A percentile compares a stretch with the other conserved stretches of the same genome.
These are phyloP conservation scores for Yamadazyma songkhlaensis DNA, from an alignment of 1,139 yeast species.

Conservation along the genomic window DNA sequence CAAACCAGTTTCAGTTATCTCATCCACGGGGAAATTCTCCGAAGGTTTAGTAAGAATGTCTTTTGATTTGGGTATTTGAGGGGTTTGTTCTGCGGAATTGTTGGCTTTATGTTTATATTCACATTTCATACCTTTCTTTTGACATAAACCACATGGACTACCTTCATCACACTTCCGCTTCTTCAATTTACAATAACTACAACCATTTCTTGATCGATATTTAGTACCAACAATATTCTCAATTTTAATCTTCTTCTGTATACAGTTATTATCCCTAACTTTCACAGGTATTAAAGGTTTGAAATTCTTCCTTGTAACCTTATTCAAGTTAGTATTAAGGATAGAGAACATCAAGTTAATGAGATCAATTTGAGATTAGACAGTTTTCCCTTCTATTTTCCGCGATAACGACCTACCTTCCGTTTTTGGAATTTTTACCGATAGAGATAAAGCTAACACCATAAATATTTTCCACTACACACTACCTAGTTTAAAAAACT, in stretches of 20 bases:
- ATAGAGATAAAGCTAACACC: too few species aligned
- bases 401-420: too few species aligned
- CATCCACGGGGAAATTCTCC: neutral
- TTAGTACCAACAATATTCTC: slow-evolving; percentile 10
- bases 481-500: slow-evolving; percentile 15
- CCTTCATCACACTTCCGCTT: slow-evolving; percentile 24
- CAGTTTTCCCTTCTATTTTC: too few species aligned
- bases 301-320: slow-evolving; percentile 8
- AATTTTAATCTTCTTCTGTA: slow-evolving; percentile 11
- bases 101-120: slow-evolving; percentile 3
- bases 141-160: slow-evolving; percentile 23
- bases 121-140: slow-evolving; percentile 17
- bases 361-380: neutral
- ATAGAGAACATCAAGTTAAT: slow-evolving; percentile 8
- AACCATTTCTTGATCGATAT: slow-evolving; percentile 15
- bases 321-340: slow-evolving; percentile 6
- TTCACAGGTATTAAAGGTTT: slow-evolving; percentile 1
- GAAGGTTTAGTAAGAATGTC: too few species aligned
- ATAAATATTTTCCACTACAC: too few species aligned
- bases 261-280: slow-evolving; percentile 6
- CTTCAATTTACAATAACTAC: slow-evolving; percentile 12
- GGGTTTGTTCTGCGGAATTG: neutral
- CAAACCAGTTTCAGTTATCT: neutral
- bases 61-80: neutral
- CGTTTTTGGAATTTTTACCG: too few species aligned